Percentiles rank a stretch among this genome's conserved stretches.
Conservation (phyloP, 495 filamentous ascomycete genomes). For the Neurospora sp. region DNA sequence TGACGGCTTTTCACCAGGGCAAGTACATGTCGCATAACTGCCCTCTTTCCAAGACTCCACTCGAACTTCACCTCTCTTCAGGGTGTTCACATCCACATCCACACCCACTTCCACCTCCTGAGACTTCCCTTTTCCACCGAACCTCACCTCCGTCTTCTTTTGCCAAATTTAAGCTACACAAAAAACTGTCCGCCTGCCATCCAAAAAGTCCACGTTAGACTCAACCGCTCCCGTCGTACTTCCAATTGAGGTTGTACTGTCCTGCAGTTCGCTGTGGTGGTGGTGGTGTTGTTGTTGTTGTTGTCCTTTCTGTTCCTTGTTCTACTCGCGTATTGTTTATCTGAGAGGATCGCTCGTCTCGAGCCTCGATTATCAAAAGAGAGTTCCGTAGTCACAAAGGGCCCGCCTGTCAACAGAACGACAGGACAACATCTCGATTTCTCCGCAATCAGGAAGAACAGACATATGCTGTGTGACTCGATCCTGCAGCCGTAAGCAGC, state of each 20-base stretch:
- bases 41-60: neutral
- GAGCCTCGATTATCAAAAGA: neutral
- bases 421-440: neutral
- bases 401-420: neutral
- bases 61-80: neutral
- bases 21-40: neutral
- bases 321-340: neutral
- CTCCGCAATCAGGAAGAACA: conserved; percentile 4
- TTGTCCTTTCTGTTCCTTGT: neutral
- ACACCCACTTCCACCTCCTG: neutral
- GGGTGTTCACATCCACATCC: neutral
- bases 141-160: neutral
- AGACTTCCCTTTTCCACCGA: neutral
- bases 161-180: too few relatives aligned
- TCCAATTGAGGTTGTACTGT: neutral
- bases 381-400: neutral
- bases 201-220: neutral
- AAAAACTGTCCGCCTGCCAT: neutral
- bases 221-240: neutral
- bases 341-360: neutral
- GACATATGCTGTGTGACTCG: conserved; percentile 17
- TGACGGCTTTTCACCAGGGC: neutral
- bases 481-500: conserved; percentile 10
- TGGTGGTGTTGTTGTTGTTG: neutral
- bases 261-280: neutral